Evolutionary conservation across 176 grass and related monocot genomes (phyloP).

Genomic region (Pharus latifolius): DNA sequence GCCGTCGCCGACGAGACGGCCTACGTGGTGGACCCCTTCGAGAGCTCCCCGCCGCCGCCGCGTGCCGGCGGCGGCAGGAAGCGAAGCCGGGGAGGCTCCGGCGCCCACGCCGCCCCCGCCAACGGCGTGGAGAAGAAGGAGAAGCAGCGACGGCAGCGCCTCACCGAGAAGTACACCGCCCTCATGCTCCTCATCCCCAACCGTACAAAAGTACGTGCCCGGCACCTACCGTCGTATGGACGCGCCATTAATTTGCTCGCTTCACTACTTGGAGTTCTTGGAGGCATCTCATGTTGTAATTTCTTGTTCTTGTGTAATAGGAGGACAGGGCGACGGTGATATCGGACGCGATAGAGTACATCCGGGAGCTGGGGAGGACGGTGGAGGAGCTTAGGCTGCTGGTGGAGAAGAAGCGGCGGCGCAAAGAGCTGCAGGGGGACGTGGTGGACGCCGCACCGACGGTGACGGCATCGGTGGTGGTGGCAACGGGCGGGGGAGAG

Average conservation of each 20-base stretch:
- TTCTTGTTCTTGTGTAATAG: slow-evolving; percentile 20
- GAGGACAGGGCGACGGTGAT: slow-evolving; percentile 62
- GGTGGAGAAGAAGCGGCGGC: slow-evolving; percentile 49
- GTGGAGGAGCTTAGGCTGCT: slow-evolving; percentile 62
- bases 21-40: slow-evolving; percentile 17
- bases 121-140: slow-evolving; percentile 60
- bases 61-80: slow-evolving; percentile 23
- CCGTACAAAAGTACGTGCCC: slow-evolving; percentile 40
- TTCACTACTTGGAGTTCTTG: too few relatives aligned
- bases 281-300: too few relatives aligned
- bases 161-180: slow-evolving; percentile 50
- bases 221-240: neutral
- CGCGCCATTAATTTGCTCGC: neutral
- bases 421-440: slow-evolving; percentile 30
- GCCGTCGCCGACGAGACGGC: slow-evolving; percentile 18
- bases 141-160: slow-evolving; percentile 67
- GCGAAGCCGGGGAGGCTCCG: slow-evolving; percentile 6
- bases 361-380: slow-evolving; percentile 66
- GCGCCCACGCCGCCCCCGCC: neutral
- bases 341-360: slow-evolving; percentile 67
- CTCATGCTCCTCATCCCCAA: slow-evolving; percentile 69
- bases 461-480: neutral
- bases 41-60: slow-evolving; percentile 14
- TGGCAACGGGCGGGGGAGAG: slow-evolving; percentile 11
- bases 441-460: slow-evolving; percentile 10